Percentiles rank a stretch among this genome's conserved stretches.
phyloP scores from a whole-genome alignment of 805 yeast species.

The Blastobotrys terrestris region DNA sequence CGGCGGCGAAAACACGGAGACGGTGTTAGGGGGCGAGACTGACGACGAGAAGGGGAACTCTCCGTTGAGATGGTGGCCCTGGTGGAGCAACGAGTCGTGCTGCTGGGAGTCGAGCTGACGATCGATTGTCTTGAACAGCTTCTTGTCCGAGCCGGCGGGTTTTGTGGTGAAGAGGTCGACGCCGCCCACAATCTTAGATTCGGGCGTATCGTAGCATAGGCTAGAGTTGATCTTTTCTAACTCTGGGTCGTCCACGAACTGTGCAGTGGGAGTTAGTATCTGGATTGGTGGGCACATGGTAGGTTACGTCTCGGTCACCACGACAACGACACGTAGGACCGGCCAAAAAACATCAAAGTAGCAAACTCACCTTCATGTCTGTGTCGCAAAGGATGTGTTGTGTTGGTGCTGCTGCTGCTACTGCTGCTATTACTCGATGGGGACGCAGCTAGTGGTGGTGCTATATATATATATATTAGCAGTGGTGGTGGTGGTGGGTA shows the following conservation, averaged over 20 bases:
- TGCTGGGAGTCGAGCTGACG: constrained; percentile 58
- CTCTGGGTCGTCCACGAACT: constrained; percentile 91
- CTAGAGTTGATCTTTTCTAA: constrained; percentile 88
- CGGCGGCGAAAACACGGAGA: constrained; percentile 25
- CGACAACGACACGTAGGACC: not conserved
- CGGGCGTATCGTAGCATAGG: constrained; percentile 69
- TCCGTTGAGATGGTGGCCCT: constrained; percentile 17
- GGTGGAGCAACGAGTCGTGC: constrained; percentile 19
- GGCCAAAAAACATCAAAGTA: too few species aligned
- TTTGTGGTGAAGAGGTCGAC: constrained; percentile 93
- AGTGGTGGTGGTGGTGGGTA: too few species aligned
- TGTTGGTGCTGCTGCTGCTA: too few species aligned
- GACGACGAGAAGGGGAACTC: constrained; percentile 8
- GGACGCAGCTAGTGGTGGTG: too few species aligned
- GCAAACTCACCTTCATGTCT: not conserved
- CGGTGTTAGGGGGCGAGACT: constrained; percentile 22
- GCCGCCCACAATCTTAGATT: constrained; percentile 75
- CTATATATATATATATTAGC: too few species aligned
- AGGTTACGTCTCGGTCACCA: not conserved
- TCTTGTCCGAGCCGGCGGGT: constrained; percentile 84
- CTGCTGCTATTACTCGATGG: too few species aligned
- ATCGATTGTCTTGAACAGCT: constrained; percentile 81
- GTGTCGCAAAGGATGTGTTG: too few species aligned
- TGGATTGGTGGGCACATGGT: not conserved
- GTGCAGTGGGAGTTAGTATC: constrained; percentile 7